Evolutionary conservation across 2,329 filamentous ascomycete genomes (phyloP).

Genomic region (Fusarium devonianum): DNA sequence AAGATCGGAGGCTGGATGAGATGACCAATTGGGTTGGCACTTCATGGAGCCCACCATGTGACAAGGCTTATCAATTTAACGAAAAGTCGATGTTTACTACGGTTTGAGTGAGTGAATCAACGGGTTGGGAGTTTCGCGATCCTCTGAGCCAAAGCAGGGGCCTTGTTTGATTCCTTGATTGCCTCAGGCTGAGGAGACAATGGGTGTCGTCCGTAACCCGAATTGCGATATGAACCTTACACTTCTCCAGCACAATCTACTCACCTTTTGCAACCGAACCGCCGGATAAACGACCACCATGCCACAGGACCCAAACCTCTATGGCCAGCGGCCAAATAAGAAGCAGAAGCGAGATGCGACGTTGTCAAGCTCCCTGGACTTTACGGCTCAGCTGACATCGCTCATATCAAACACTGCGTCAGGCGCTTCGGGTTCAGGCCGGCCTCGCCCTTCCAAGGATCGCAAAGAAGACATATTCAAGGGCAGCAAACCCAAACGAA

Average conservation of each 20-base stretch:
- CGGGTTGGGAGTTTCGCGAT: neutral
- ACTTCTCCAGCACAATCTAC: conserved; percentile 4
- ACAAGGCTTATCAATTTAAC: neutral
- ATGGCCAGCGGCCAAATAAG: conserved; percentile 77
- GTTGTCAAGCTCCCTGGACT: conserved; percentile 78
- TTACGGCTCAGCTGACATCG: conserved; percentile 85
- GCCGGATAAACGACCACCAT: conserved; percentile 46
- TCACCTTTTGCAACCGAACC: neutral
- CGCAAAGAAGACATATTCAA: conserved; percentile 57
- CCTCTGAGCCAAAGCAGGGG: neutral
- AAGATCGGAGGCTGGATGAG: conserved; percentile 13
- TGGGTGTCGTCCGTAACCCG: neutral
- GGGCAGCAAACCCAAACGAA: conserved; percentile 38
- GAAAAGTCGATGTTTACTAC: neutral
- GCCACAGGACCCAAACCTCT: conserved; percentile 74
- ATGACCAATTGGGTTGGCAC: conserved; percentile 26
- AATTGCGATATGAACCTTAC: conserved; percentile 1
- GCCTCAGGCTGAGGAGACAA: conserved; percentile 36
- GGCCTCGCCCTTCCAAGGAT: conserved; percentile 56
- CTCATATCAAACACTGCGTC: conserved; percentile 69
- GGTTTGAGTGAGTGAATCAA: neutral
- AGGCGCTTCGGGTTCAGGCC: conserved; percentile 51
- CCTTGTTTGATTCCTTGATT: conserved; percentile 19
- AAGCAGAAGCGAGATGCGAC: conserved; percentile 73
- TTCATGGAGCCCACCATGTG: conserved; percentile 15